These are phyloP conservation scores for Phoma sp. DNA, from an alignment of 2,329 filamentous ascomycete species.

Conservation along the genomic window DNA sequence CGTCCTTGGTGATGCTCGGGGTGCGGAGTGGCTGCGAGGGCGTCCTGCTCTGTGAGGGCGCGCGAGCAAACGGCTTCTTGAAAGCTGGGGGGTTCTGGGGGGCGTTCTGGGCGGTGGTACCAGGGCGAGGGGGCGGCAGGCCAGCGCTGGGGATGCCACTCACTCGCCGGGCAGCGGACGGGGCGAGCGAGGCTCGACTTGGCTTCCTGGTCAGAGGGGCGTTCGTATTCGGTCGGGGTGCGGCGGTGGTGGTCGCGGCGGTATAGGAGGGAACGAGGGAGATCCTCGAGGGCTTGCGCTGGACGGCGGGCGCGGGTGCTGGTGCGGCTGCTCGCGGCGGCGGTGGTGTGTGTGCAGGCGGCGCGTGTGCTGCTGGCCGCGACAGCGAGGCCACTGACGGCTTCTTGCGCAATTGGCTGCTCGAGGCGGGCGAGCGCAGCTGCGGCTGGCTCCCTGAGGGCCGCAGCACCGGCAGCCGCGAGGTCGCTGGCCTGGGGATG, in stretches of 20 bases:
- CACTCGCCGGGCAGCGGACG: constrained; percentile 31
- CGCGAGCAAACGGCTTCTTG: constrained; percentile 48
- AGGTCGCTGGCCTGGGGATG: constrained; percentile 58
- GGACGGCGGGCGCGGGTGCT: constrained; percentile 27
- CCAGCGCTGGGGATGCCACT: constrained; percentile 31
- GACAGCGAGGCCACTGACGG: constrained; percentile 39
- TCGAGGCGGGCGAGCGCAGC: constrained; percentile 53
- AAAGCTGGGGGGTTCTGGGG: constrained; percentile 40
- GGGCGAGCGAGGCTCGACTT: constrained; percentile 33
- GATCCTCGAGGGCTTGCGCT: constrained; percentile 42
- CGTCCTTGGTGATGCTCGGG: constrained; percentile 27
- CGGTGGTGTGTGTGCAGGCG: not conserved
- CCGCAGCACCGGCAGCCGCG: constrained; percentile 60
- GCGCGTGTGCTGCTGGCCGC: constrained; percentile 17
- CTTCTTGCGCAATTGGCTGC: constrained; percentile 52
- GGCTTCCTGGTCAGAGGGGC: constrained; percentile 1
- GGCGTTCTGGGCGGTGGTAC: constrained; percentile 28
- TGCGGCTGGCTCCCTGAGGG: constrained; percentile 49
- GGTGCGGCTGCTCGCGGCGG: not conserved
- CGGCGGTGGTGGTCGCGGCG: constrained; percentile 20
- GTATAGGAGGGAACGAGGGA: constrained; percentile 36
- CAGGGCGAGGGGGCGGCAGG: constrained; percentile 21
- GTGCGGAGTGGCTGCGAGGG: constrained; percentile 23
- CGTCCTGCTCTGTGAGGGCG: constrained; percentile 41
- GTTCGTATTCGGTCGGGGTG: constrained; percentile 23